Base-by-base conservation (phyloP, 495 filamentous ascomycete species). In the Ramalina intermedia region DNA sequence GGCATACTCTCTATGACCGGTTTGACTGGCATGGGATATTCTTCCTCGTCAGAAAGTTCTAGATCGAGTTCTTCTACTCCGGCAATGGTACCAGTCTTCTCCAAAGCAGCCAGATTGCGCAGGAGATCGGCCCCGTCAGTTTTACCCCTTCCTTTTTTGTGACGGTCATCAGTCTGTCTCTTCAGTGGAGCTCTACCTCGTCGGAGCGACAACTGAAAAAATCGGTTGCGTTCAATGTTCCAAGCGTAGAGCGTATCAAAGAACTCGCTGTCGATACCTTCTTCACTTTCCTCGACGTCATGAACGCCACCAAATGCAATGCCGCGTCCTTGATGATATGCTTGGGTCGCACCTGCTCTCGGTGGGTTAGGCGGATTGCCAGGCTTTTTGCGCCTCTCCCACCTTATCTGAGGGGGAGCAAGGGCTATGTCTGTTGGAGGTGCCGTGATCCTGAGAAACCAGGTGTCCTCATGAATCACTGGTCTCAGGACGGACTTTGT, bases 261-360 rank as follows among this genome's bases (percentile, higher is more conserved):
- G 65, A 98, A 98, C 58, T 95, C 86, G 58, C 85, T 91, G 16
- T 96, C 87, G 37, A 98, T 89, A 11, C 84, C 87, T 64, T 98
- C 91, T 59, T 98, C 91, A 53, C 74, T 93, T 59, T 94, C 75
- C 59, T 94, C 88, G 1, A 94, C 82, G 57, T 96, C 91, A 51
- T 94, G 84, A 6, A 98, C 91, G 48, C 91, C 91, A 37, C 91
- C 91, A 57, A 98, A 98, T 62, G 82, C 66, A 51, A 98, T 87
- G 2, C 91, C 91, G 50, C 91, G 78, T 1, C 91, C 89, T 63
- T 87, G 89, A 62, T 96, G 91, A 59, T 81, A 82, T 0, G 85
- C 76, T 86, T 95, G 94, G 2, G 88, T 95, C 14, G 84, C 76
- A 42, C 91, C 91, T 2, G 87, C 88, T 21, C 90, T 76, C 2